Evolutionary conservation across 495 filamentous ascomycete species (phyloP), one percentile per base, ranked within the genome.

Genomic region (Xylaria curta): DNA sequence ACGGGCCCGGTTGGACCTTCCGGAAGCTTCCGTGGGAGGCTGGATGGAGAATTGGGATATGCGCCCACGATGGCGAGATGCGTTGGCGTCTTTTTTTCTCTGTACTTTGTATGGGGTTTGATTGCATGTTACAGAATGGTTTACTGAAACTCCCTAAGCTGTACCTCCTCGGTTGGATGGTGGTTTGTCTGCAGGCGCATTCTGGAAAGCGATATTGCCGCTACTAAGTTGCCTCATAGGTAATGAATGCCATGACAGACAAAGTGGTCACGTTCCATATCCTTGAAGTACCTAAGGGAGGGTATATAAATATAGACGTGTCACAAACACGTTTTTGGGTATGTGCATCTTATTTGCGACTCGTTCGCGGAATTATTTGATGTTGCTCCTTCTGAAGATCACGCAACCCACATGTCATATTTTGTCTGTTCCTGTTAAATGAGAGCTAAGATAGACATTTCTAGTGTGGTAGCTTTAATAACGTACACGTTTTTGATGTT

Each of bases 1-100:
- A 65, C 54, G 49, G 70, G 28, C 21, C 70, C 26, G 6, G 54
- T 28, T 56, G 31, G 58, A 58, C 60, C 8, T 71, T 66, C 40
- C 71, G 73, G 62, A 72, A 61, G 44, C 47, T 72, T 60, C 66
- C 42, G 26, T 33, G 31, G 58, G 53, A 62, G 5, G n/a, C 42
- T 62, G 59, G 36, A 62, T 62, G 59, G 38, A 42, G 33, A 62
- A 40, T 31, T 17, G 21, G 38, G n/a, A 10, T 44, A 3, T 26
- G 60, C 60, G 38, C 36, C 38, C n/a, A 63, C n/a, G 58, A 63
- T 63, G 36, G 60, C 15, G n/a, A 42, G n/a, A 63, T 44, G 60
- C 12, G n/a, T 28, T 62, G 60, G 38, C 59, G 36, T 6, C 5
- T 42, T 62, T 3, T 17, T 12, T 17, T 15, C 2, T 10, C 17